phyloP scores from a whole-genome alignment of 441 rosid genomes.

The Croton laevigatus region DNA sequence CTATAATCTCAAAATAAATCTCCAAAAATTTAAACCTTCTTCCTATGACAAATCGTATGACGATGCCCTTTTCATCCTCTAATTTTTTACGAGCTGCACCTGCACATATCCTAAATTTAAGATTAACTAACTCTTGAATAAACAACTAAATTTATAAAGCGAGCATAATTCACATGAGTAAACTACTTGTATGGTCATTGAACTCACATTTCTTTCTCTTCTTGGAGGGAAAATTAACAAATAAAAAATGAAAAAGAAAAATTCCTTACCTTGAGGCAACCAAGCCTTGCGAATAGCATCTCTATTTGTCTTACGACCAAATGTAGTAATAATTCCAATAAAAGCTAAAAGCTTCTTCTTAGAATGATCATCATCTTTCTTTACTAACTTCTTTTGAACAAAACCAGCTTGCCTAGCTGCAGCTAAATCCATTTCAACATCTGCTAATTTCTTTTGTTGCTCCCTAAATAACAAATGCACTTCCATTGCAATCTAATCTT shows the following conservation, averaged over 20 bases:
- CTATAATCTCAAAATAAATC: slow-evolving; percentile 1
- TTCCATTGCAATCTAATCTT: background rate
- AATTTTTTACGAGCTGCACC: slow-evolving; percentile 49
- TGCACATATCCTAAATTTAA: slow-evolving; percentile 31
- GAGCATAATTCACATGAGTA: background rate
- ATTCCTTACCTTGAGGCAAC: slow-evolving; percentile 50
- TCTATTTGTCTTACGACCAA: slow-evolving; percentile 72
- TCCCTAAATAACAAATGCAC: slow-evolving; percentile 48
- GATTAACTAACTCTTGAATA: slow-evolving; percentile 15
- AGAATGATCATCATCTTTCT: slow-evolving; percentile 28
- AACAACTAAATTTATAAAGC: background rate
- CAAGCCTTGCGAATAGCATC: slow-evolving; percentile 89
- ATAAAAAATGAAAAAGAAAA: background rate
- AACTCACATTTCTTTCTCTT: background rate
- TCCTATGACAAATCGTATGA: slow-evolving; percentile 76
- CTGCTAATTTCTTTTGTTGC: slow-evolving; percentile 65
- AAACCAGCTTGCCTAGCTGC: slow-evolving; percentile 67
- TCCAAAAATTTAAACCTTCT: slow-evolving; percentile 49
- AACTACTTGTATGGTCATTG: background rate
- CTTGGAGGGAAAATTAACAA: background rate
- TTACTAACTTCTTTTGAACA: slow-evolving; percentile 33
- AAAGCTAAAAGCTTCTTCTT: slow-evolving; percentile 65
- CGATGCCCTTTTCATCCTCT: slow-evolving; percentile 73
- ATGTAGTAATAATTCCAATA: slow-evolving; percentile 65
- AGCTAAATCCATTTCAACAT: slow-evolving; percentile 64